A percentile compares a stretch with the other conserved stretches of the same genome.
Conservation (phyloP, 148 eudicot genomes). For the Polygonum aviculare region DNA sequence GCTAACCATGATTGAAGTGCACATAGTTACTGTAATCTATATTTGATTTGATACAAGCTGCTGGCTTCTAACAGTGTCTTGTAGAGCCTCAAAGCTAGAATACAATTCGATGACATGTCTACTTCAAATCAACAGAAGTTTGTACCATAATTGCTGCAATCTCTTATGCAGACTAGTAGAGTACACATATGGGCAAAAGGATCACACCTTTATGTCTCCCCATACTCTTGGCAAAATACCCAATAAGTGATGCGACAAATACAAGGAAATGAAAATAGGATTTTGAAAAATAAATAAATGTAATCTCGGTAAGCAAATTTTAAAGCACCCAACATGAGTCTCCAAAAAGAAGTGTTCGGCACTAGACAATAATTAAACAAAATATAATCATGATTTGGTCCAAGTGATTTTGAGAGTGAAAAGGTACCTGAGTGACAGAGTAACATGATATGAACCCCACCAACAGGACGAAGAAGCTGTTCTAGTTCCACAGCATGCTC, state of each 20-base stretch:
- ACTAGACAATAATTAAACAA: not conserved
- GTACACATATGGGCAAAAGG: not conserved
- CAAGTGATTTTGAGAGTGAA: not conserved
- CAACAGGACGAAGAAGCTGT: constrained; percentile 53
- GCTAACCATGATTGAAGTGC: not conserved
- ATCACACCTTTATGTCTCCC: not conserved
- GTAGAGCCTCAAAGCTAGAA: not conserved
- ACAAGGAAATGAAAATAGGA: not conserved
- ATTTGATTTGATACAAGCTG: too few relatives aligned
- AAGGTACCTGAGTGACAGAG: constrained; percentile 90
- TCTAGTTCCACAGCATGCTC: constrained; percentile 89
- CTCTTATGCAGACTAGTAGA: not conserved
- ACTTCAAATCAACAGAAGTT: not conserved
- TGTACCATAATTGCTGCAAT: not conserved
- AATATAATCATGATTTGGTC: not conserved
- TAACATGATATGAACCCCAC: constrained; percentile 72
- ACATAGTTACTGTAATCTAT: not conserved
- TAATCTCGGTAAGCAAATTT: not conserved
- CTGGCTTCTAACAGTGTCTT: not conserved
- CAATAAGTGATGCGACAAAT: not conserved
- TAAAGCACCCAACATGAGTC: not conserved
- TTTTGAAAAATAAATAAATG: not conserved
- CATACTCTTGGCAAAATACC: not conserved
- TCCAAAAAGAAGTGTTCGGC: not conserved
- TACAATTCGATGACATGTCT: not conserved